A percentile compares a stretch with the other conserved stretches of the same genome.
Conservation (phyloP, 768 basidiomycete genomes). For the Amylocystis lapponica region DNA sequence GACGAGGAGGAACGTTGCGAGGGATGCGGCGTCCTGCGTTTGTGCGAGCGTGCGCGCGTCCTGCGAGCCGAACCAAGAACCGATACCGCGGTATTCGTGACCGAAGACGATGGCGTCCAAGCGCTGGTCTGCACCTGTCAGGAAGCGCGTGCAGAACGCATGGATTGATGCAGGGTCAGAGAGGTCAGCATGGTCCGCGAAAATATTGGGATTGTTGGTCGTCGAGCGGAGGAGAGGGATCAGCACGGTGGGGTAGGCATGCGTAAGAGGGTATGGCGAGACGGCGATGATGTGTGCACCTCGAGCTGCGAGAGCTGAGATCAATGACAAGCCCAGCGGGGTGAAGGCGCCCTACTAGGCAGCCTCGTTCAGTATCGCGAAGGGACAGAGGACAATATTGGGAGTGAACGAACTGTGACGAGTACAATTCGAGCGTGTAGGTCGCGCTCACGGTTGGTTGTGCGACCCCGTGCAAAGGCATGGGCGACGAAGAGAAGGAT, state of each 20-base stretch:
- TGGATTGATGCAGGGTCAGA: conserved; percentile 60
- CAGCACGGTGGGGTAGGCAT: conserved; percentile 50
- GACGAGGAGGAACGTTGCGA: conserved; percentile 73
- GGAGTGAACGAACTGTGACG: conserved; percentile 46
- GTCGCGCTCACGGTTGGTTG: conserved; percentile 68
- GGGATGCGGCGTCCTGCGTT: conserved; percentile 41
- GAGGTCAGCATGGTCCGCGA: conserved; percentile 74
- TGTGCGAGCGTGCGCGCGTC: conserved; percentile 14
- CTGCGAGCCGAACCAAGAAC: conserved; percentile 32
- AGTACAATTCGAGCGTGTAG: conserved; percentile 68
- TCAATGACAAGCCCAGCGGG: conserved; percentile 60
- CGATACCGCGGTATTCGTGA: conserved; percentile 71
- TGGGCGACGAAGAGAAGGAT: conserved; percentile 42
- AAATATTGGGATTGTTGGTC: conserved; percentile 72
- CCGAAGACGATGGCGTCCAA: conserved; percentile 76
- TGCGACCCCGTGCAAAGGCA: conserved; percentile 61
- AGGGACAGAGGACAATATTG: not conserved
- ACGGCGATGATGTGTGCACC: conserved; percentile 81
- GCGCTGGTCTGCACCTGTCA: conserved; percentile 57
- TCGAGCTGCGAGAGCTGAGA: conserved; percentile 61
- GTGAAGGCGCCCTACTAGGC: conserved; percentile 64
- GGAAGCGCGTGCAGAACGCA: conserved; percentile 62
- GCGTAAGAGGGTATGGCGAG: conserved; percentile 51
- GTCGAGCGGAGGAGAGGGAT: conserved; percentile 61
- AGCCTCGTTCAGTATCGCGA: not conserved